phyloP scores from a whole-genome alignment of 1,139 yeast genomes.

The Debaryomyces nepalensis region DNA sequence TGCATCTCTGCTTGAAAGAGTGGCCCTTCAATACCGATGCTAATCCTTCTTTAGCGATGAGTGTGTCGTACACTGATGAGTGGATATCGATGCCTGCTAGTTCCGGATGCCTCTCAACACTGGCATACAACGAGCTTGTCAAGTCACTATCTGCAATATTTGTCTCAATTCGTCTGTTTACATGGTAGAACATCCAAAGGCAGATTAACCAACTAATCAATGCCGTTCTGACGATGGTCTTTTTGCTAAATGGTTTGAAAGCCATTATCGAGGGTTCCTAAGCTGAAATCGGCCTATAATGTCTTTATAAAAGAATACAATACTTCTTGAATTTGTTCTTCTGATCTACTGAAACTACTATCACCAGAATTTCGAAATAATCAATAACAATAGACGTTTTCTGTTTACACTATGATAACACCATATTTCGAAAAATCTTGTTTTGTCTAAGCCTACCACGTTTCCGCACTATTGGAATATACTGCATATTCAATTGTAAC shows the following conservation, averaged over 20 bases:
- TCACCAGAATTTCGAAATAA: neutral
- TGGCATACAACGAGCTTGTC: neutral
- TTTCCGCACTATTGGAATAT: neutral
- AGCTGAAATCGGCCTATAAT: neutral
- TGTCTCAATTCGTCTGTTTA: neutral
- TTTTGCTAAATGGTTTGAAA: neutral
- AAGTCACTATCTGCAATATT: neutral
- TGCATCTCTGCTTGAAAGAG: constrained; percentile 26
- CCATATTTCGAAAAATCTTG: too few species aligned
- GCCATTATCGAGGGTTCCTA: neutral
- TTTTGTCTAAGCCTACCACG: constrained; percentile 1
- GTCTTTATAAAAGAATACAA: neutral
- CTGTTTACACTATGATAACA: too few species aligned
- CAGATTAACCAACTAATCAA: neutral
- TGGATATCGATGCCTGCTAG: neutral
- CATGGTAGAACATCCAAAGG: constrained; percentile 1
- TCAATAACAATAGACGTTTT: neutral
- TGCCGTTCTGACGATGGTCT: neutral
- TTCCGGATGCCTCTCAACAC: neutral
- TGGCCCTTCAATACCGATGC: neutral
- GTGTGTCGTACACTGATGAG: constrained; percentile 2
- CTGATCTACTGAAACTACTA: neutral
- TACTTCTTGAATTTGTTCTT: neutral
- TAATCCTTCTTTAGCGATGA: constrained; percentile 2
- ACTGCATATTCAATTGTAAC: neutral